A percentile compares a stretch with the other conserved stretches of the same genome.
These are phyloP conservation scores for Ceriops decandra DNA, from an alignment of 345 rosid species.

Conservation along the genomic window DNA sequence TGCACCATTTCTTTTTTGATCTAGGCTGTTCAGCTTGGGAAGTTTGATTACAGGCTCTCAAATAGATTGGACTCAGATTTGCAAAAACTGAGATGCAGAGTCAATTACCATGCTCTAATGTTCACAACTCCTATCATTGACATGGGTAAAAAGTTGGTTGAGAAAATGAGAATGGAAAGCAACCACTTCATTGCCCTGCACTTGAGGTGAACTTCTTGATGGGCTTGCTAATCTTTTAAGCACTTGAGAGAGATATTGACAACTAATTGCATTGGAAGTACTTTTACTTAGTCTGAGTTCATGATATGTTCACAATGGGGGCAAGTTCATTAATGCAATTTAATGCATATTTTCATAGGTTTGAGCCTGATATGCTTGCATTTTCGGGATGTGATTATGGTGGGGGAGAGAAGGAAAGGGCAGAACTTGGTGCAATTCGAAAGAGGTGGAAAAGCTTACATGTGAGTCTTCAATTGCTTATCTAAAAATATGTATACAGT, in stretches of 20 bases:
- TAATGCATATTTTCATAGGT: slow-evolving; percentile 40
- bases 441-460: slow-evolving; percentile 86
- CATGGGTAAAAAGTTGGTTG: slow-evolving; percentile 61
- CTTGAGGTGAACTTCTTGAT: slow-evolving; percentile 51
- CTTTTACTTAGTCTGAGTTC: not conserved
- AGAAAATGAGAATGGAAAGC: slow-evolving; percentile 66
- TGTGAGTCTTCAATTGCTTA: slow-evolving; percentile 36
- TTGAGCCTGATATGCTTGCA: slow-evolving; percentile 96
- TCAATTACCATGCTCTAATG: slow-evolving; percentile 76
- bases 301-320: not conserved
- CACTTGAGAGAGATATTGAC: not conserved
- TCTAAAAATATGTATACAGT: not conserved
- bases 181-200: slow-evolving; percentile 77
- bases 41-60: slow-evolving; percentile 88
- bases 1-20: slow-evolving; percentile 8
- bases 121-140: slow-evolving; percentile 59
- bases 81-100: slow-evolving; percentile 93
- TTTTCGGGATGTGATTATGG: slow-evolving; percentile 95
- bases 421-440: slow-evolving; percentile 68
- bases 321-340: slow-evolving; percentile 5
- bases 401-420: slow-evolving; percentile 77
- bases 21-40: slow-evolving; percentile 85
- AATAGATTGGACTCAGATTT: slow-evolving; percentile 61
- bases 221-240: not conserved
- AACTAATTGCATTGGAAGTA: not conserved